Percentiles rank a stretch among this genome's conserved stretches.
Conservation (phyloP, 75 land plant genomes). For the Picea glauca region DNA sequence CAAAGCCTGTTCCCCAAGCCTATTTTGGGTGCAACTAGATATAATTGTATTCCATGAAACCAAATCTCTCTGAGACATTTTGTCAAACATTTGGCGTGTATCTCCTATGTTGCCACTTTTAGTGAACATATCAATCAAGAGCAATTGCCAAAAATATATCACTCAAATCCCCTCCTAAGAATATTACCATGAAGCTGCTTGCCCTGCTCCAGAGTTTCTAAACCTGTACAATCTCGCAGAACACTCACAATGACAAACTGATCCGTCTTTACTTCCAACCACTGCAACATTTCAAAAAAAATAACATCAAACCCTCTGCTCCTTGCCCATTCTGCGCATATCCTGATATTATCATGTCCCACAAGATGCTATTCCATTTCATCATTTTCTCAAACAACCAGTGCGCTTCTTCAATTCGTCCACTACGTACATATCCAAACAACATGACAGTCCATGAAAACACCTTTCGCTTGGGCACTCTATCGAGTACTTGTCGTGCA, state of each 20-base stretch:
- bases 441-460: too few relatives aligned
- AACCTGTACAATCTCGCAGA: neutral
- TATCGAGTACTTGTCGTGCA: too few relatives aligned
- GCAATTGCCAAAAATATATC: neutral
- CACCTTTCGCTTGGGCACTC: too few relatives aligned
- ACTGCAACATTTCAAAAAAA: too few relatives aligned
- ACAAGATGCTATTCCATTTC: too few relatives aligned
- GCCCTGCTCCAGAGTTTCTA: neutral
- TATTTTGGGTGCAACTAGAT: constrained; percentile 36
- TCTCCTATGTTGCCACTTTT: neutral
- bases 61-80: constrained; percentile 17
- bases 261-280: neutral
- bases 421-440: too few relatives aligned
- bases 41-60: constrained; percentile 51
- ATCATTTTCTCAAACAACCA: too few relatives aligned
- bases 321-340: too few relatives aligned
- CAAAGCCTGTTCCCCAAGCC: constrained; percentile 15
- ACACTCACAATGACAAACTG: neutral
- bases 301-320: too few relatives aligned
- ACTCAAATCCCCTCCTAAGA: neutral
- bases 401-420: too few relatives aligned
- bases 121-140: neutral
- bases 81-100: constrained; percentile 13
- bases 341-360: too few relatives aligned
- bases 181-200: neutral